Evolutionary conservation across 352 stramenopile species (phyloP).

Genomic region (Phytophthora uliginosa): DNA sequence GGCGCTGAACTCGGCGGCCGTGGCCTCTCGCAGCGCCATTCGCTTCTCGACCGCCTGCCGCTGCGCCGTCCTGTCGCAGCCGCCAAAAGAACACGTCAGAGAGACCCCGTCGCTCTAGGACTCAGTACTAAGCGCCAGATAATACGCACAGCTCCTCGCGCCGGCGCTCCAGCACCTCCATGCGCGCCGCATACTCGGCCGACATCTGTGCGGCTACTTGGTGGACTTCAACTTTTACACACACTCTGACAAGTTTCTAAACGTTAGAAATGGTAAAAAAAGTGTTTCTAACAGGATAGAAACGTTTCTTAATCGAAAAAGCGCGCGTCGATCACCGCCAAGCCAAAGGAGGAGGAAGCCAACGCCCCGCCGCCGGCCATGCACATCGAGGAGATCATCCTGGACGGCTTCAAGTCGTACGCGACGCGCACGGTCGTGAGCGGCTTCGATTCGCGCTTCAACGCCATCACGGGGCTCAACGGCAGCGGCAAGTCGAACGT

Average conservation of each 20-base stretch:
- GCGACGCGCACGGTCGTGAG: conserved; percentile 98
- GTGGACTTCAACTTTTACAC: conserved; percentile 19
- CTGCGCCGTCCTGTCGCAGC: conserved; percentile 50
- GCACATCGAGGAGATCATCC: conserved; percentile 99
- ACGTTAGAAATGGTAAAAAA: not conserved
- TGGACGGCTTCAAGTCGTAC: conserved; percentile 99
- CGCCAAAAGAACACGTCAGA: not conserved
- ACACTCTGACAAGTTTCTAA: not conserved
- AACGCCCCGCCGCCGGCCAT: conserved; percentile 64
- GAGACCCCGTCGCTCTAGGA: not conserved
- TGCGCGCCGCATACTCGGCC: conserved; percentile 65
- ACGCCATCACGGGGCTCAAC: conserved; percentile 99
- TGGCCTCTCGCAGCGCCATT: conserved; percentile 76
- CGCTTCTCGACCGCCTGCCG: conserved; percentile 78
- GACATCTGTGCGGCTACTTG: conserved; percentile 46
- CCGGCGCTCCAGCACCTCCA: conserved; percentile 63
- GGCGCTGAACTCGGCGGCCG: conserved; percentile 79
- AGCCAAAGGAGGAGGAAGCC: no score
- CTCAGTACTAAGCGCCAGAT: not conserved
- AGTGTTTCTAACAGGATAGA: not conserved
- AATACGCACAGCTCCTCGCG: conserved; percentile 67
- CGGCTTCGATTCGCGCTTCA: conserved; percentile 99
- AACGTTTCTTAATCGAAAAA: not conserved
- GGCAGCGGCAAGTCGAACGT: conserved; percentile 99
- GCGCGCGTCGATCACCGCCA: not conserved